Percentiles rank a stretch among this genome's conserved stretches.
Conservation (phyloP, 1,139 yeast species). For the Nakaseomyces bracarensis region DNA sequence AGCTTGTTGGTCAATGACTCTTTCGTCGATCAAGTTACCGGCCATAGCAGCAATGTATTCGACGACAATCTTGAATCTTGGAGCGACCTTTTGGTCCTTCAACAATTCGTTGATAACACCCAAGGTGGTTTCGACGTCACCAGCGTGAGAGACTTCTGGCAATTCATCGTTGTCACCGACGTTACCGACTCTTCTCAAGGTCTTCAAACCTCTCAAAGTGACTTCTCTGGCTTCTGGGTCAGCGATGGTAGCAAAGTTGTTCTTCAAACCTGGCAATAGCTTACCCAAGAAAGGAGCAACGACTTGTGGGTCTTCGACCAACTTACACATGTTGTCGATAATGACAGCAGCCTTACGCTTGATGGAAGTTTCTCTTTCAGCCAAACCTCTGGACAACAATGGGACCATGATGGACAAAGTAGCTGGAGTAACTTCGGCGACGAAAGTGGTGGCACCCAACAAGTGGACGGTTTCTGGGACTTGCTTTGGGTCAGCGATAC, state of each 20-base stretch:
- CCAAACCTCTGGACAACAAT: slow-evolving; percentile 96
- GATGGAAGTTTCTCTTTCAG: slow-evolving; percentile 98
- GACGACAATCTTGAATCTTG: slow-evolving; percentile 71
- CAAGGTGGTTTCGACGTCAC: slow-evolving; percentile 85
- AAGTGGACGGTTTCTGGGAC: slow-evolving; percentile 98
- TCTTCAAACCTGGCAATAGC: slow-evolving; percentile 91
- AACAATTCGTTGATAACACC: slow-evolving; percentile 70
- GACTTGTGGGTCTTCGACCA: slow-evolving; percentile 99
- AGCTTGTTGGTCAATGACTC: slow-evolving; percentile 84
- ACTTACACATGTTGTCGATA: slow-evolving; percentile 99
- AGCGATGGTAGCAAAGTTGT: slow-evolving; percentile 91
- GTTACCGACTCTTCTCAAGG: slow-evolving; percentile 98
- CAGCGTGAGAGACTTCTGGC: slow-evolving; percentile 97
- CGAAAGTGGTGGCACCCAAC: slow-evolving; percentile 99
- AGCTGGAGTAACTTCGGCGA: slow-evolving; percentile 98
- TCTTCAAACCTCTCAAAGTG: slow-evolving; percentile 92
- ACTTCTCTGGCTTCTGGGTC: slow-evolving; percentile 99
- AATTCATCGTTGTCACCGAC: slow-evolving; percentile 79
- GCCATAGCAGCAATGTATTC: slow-evolving; percentile 90
- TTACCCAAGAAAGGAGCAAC: slow-evolving; percentile 97
- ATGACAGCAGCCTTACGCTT: slow-evolving; percentile 99
- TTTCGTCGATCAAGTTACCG: slow-evolving; percentile 98
- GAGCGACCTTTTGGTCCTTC: slow-evolving; percentile 53
- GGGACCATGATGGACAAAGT: slow-evolving; percentile 99
- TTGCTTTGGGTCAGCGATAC: slow-evolving; percentile 93